A percentile compares a stretch with the other conserved stretches of the same genome.
Conservation (phyloP, 176 grass and related monocot genomes). For the Melocanna baccifera region DNA sequence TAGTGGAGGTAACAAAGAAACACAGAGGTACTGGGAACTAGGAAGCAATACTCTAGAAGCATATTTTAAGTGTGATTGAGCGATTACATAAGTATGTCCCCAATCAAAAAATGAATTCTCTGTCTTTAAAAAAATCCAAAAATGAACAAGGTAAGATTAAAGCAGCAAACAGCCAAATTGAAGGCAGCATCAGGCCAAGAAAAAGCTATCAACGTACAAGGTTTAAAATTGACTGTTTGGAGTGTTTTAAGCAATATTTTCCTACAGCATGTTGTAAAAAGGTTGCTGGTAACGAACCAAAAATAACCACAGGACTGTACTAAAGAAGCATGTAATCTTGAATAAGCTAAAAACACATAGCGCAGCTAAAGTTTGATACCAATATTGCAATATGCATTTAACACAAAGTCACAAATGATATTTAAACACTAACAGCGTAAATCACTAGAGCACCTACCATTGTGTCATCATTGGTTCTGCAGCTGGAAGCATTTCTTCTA, state of each 20-base stretch:
- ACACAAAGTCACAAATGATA: not conserved
- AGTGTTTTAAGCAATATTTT: not conserved
- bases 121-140: too few species aligned
- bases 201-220: not conserved
- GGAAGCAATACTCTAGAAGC: not conserved
- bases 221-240: not conserved
- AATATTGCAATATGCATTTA: constrained; percentile 11
- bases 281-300: too few species aligned
- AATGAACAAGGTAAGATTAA: too few species aligned
- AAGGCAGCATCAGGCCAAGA: not conserved
- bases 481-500: constrained; percentile 99
- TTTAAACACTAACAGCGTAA: not conserved
- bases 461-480: constrained; percentile 85
- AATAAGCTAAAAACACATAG: not conserved
- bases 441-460: constrained; percentile 52
- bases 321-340: not conserved
- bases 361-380: not conserved
- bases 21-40: too few species aligned
- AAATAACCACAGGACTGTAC: not conserved
- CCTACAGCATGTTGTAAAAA: too few species aligned
- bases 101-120: too few species aligned
- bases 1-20: too few species aligned
- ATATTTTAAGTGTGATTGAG: too few species aligned
- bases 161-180: not conserved
- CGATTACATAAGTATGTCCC: too few species aligned